These are phyloP conservation scores for Rubia yunnanensis DNA, from an alignment of 257 asterid genomes.

Conservation along the genomic window DNA sequence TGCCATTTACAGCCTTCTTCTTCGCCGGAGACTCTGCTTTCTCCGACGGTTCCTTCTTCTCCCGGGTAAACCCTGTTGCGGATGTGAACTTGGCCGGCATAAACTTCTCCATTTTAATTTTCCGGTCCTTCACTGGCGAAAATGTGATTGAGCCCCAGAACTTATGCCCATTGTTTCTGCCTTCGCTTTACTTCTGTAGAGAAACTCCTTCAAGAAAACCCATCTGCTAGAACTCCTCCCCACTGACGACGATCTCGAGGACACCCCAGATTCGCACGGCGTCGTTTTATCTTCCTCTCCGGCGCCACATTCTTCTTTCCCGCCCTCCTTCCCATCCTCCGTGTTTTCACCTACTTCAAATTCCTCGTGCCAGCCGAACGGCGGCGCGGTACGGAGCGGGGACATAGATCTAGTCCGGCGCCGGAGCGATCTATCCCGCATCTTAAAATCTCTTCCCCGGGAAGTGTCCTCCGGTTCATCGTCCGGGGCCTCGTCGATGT, in stretches of 20 bases:
- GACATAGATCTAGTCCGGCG: slow-evolving; percentile 91
- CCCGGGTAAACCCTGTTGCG: too few relatives aligned
- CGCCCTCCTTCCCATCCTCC: slow-evolving; percentile 3
- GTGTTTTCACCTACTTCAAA: slow-evolving; percentile 7
- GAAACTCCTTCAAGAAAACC: slow-evolving; percentile 72
- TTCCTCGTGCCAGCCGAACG: slow-evolving; percentile 37
- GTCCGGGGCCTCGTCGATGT: too few relatives aligned
- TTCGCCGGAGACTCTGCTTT: background rate
- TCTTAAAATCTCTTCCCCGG: slow-evolving; percentile 53
- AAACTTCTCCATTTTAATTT: too few relatives aligned
- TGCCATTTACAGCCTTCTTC: slow-evolving; percentile 26
- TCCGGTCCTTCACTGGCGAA: too few relatives aligned
- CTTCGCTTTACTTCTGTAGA: slow-evolving; percentile 83
- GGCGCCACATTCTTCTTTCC: too few relatives aligned
- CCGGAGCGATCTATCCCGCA: slow-evolving; percentile 55
- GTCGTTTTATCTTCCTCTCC: slow-evolving; percentile 23
- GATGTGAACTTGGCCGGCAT: too few relatives aligned
- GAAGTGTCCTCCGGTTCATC: too few relatives aligned
- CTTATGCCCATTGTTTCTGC: too few relatives aligned
- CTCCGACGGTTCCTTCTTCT: slow-evolving; percentile 3
- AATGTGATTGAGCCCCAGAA: too few relatives aligned
- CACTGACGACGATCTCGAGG: slow-evolving; percentile 67
- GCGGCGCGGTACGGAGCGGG: too few relatives aligned
- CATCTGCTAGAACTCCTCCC: slow-evolving; percentile 69
- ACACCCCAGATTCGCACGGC: slow-evolving; percentile 34